Conservation (phyloP, 2,329 filamentous ascomycete species). For the Aspergillus eucalypticola region DNA sequence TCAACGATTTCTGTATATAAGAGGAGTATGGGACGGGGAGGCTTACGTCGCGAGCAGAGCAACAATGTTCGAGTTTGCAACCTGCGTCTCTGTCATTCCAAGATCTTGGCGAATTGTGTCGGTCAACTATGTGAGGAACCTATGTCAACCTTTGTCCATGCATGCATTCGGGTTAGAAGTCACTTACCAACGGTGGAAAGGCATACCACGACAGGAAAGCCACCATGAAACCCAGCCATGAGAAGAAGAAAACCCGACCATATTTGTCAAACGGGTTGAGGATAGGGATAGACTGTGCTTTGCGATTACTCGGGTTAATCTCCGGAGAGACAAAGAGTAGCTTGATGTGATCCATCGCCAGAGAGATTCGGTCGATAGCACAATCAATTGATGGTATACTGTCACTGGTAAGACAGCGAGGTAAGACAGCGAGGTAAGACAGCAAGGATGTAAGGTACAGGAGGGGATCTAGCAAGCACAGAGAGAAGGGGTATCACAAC, state of each 20-base stretch:
- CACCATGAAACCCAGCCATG: slow-evolving; percentile 82
- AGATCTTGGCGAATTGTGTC: slow-evolving; percentile 80
- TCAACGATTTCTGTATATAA: background rate
- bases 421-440: background rate
- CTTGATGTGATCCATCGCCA: slow-evolving; percentile 28
- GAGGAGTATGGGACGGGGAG: slow-evolving; percentile 5
- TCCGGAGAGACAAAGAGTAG: slow-evolving; percentile 57
- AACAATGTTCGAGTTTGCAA: slow-evolving; percentile 89
- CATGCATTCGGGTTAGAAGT: background rate
- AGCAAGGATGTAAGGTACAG: background rate
- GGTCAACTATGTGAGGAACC: slow-evolving; percentile 52
- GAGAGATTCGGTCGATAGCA: background rate
- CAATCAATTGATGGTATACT: background rate
- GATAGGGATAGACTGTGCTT: slow-evolving; percentile 76
- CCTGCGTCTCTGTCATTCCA: slow-evolving; percentile 65
- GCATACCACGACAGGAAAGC: slow-evolving; percentile 91
- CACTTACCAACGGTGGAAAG: slow-evolving; percentile 76
- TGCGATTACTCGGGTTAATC: slow-evolving; percentile 80
- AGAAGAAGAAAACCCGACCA: slow-evolving; percentile 87
- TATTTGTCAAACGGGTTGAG: slow-evolving; percentile 78
- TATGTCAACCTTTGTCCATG: no score
- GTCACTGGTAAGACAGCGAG: background rate
- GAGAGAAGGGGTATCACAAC: background rate
- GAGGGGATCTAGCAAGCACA: background rate
- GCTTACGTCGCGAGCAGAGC: slow-evolving; percentile 69